These are phyloP conservation scores for Thermothelomyces thermophilus DNA, from an alignment of 2,329 filamentous ascomycete genomes.

Conservation along the genomic window DNA sequence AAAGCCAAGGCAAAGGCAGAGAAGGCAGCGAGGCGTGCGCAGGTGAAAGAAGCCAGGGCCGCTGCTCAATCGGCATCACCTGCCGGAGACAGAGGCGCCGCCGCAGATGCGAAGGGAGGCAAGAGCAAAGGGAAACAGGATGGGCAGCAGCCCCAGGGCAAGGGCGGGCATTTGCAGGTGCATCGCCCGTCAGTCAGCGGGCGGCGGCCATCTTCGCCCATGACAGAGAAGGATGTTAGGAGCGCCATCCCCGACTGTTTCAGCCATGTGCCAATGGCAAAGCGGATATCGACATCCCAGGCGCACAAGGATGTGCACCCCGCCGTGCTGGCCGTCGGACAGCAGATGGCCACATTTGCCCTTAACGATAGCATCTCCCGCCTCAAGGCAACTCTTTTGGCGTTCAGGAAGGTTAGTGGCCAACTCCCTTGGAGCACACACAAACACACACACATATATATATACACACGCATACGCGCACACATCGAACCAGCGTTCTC, in stretches of 20 bases:
- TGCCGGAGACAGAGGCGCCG: conserved; percentile 28
- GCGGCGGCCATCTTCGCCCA: conserved; percentile 32
- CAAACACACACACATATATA: too few relatives aligned
- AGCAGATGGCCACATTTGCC: conserved; percentile 84
- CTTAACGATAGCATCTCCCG: conserved; percentile 86
- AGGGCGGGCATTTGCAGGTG: conserved; percentile 27
- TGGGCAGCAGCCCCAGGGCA: conserved; percentile 27
- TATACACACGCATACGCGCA: too few relatives aligned
- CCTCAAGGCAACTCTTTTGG: conserved; percentile 78
- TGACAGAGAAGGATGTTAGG: conserved; percentile 52
- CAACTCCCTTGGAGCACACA: rapidly evolving
- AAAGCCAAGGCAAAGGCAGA: conserved; percentile 89
- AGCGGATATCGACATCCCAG: conserved; percentile 46
- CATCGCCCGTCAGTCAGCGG: conserved; percentile 31
- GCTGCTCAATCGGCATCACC: conserved; percentile 37
- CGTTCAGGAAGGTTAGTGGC: conserved; percentile 69
- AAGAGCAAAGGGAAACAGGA: conserved; percentile 45
- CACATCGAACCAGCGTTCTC: background rate
- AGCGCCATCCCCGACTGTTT: conserved; percentile 65
- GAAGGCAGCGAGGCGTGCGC: conserved; percentile 78
- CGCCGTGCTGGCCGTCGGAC: conserved; percentile 72
- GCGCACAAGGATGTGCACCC: conserved; percentile 78
- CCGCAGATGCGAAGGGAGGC: conserved; percentile 39
- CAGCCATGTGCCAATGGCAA: conserved; percentile 70
- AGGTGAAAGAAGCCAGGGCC: conserved; percentile 53